Conservation (phyloP, 2,329 filamentous ascomycete genomes). For the Amylocarpus encephaloides region DNA sequence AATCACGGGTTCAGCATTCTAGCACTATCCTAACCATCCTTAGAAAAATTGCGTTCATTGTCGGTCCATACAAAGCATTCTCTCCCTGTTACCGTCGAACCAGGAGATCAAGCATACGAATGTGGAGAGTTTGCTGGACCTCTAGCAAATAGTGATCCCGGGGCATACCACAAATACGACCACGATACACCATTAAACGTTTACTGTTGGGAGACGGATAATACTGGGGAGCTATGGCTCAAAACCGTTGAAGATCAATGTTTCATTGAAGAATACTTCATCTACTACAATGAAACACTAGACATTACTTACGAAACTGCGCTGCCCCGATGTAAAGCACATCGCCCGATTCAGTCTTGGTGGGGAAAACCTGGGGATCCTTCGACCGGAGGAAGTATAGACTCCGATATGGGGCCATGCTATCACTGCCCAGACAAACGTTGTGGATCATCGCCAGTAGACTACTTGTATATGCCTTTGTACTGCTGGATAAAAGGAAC, state of each 20-base stretch:
- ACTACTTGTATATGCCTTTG: slow-evolving; percentile 3
- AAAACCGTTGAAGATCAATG: slow-evolving; percentile 3
- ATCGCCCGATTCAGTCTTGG: neutral
- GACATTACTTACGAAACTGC: neutral
- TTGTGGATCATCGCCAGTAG: neutral
- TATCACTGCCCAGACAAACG: slow-evolving; percentile 4
- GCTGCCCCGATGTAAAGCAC: neutral
- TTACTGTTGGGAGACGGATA: slow-evolving; percentile 2
- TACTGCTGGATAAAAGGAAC: slow-evolving; percentile 5
- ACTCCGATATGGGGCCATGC: slow-evolving; percentile 3
- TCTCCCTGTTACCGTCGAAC: neutral
- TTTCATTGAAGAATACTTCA: slow-evolving; percentile 4
- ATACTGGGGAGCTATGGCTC: neutral
- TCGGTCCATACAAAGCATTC: neutral
- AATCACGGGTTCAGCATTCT: too few relatives aligned
- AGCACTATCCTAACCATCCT: too few relatives aligned
- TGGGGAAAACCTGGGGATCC: slow-evolving; percentile 2
- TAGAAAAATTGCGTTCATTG: neutral
- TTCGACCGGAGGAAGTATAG: neutral
- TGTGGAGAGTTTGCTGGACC: slow-evolving; percentile 3
- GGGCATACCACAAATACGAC: neutral
- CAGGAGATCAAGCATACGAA: slow-evolving; percentile 4
- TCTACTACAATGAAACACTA: slow-evolving; percentile 5
- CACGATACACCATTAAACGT: neutral
- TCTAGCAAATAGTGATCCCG: neutral